Evolutionary conservation across 371 early-diverging fungal species (phyloP), one percentile per base, ranked within the genome.

Genomic region (Zopfochytrium polystomum): DNA sequence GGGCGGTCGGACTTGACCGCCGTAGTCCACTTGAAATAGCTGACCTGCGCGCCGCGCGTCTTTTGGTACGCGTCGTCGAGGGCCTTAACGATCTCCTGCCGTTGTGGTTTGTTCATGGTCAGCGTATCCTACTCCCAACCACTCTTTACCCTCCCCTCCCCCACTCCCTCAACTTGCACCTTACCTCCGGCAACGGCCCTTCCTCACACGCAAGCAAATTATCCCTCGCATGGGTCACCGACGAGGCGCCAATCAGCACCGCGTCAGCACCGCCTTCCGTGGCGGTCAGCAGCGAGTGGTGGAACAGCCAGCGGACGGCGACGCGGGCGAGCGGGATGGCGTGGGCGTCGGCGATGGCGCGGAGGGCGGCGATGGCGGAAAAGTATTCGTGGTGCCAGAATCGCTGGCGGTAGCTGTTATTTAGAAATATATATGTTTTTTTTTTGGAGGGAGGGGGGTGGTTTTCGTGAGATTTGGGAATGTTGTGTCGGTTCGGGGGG

Each of bases 241-340:
- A 81, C 0, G 83, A 82, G 7, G 74, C 84, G 9, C 87, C 87
- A 35, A 85, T 78, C 27, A 87, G 80, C 32, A 84, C 76, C 4
- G 74, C 85, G 66, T 85, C 87, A n/a, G n/a, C n/a, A n/a, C n/a
- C n/a, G 3, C 80, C 80, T 5, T 70, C 55, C 2, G 34, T 56
- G n/a, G 60, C 69, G 52, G 71, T 61, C 38, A 87, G 52, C 65
- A 77, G 75, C 47, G 84, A 83, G 55, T 87, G 85, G 70, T 83
- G 81, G 35, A 77, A 75, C 52, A 85, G 63, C 87, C 87, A 87
- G 35, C 83, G 73, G 35, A 80, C 73, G 4, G 83, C 83, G 30
- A 77, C 79, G 43, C 80, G 78, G 25, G 73, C 63, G 27, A 77
- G 42, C 18, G 53, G 66, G 29, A 85, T 55, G 9, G 70, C 73